These are phyloP conservation scores for Globisporangium cystogenes DNA, from an alignment of 352 stramenopile species.

Conservation along the genomic window DNA sequence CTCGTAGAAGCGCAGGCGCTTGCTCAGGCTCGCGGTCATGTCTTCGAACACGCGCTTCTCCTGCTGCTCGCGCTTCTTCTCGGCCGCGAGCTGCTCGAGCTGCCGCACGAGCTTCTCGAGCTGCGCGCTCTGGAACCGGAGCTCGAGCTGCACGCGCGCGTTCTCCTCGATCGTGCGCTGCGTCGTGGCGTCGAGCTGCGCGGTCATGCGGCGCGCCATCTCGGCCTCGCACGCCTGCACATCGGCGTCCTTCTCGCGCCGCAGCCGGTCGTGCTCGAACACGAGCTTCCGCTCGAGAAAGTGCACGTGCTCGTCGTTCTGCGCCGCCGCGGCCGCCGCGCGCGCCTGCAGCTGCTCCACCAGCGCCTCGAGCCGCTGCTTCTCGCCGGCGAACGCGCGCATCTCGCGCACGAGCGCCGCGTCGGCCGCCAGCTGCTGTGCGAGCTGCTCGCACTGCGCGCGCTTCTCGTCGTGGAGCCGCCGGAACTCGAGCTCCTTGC, in stretches of 20 bases:
- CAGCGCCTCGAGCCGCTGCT: slow-evolving; percentile 22
- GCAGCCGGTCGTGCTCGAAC: slow-evolving; percentile 50
- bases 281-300: slow-evolving; percentile 53
- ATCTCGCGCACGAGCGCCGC: slow-evolving; percentile 28
- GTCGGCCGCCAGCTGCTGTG: slow-evolving; percentile 24
- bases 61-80: slow-evolving; percentile 33
- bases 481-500: slow-evolving; percentile 54
- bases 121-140: slow-evolving; percentile 53
- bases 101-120: slow-evolving; percentile 52
- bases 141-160: slow-evolving; percentile 47
- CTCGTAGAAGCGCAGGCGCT: slow-evolving; percentile 66
- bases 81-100: slow-evolving; percentile 25
- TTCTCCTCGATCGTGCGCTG: slow-evolving; percentile 67
- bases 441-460: slow-evolving; percentile 24
- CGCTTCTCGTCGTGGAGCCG: slow-evolving; percentile 40
- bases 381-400: slow-evolving; percentile 27
- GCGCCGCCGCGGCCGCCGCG: slow-evolving; percentile 15
- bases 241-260: slow-evolving; percentile 42
- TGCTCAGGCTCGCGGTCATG: slow-evolving; percentile 50
- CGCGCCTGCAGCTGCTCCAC: slow-evolving; percentile 25
- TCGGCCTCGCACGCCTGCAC: slow-evolving; percentile 30
- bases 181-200: slow-evolving; percentile 54
- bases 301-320: slow-evolving; percentile 42
- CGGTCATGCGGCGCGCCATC: slow-evolving; percentile 45
- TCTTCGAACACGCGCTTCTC: slow-evolving; percentile 57